Evolutionary conservation across 345 rosid species (phyloP).

Genomic region (Ceriops tagal): DNA sequence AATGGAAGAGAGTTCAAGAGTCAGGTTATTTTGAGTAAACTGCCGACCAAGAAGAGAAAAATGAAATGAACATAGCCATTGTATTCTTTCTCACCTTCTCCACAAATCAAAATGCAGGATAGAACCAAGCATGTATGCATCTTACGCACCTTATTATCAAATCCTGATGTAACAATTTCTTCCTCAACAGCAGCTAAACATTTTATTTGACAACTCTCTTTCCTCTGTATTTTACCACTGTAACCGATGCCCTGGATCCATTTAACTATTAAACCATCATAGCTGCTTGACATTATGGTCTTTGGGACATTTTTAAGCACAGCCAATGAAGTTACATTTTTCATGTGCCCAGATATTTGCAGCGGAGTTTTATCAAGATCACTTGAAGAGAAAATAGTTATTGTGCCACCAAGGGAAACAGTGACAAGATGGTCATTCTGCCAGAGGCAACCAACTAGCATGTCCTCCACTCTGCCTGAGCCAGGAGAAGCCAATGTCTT

Average conservation of each 20-base stretch:
- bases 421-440: constrained; percentile 80
- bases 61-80: neutral
- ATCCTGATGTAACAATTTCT: constrained; percentile 83
- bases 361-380: constrained; percentile 73
- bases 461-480: constrained; percentile 82
- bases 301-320: constrained; percentile 61
- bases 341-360: constrained; percentile 82
- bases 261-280: constrained; percentile 83
- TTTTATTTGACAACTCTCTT: constrained; percentile 75
- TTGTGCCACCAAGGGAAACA: constrained; percentile 87
- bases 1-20: no score
- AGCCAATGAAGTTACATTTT: constrained; percentile 67
- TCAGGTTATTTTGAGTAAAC: neutral
- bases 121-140: neutral
- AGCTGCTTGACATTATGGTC: constrained; percentile 68
- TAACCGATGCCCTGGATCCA: constrained; percentile 93
- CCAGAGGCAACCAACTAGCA: constrained; percentile 97
- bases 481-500: constrained; percentile 66
- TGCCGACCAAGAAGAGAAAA: neutral
- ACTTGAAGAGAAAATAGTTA: constrained; percentile 65
- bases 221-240: constrained; percentile 66
- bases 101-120: neutral
- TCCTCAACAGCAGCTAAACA: constrained; percentile 79
- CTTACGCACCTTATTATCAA: constrained; percentile 73
- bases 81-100: neutral